phyloP scores from a whole-genome alignment of 345 rosid species.

The Cardamine resedifolia region DNA sequence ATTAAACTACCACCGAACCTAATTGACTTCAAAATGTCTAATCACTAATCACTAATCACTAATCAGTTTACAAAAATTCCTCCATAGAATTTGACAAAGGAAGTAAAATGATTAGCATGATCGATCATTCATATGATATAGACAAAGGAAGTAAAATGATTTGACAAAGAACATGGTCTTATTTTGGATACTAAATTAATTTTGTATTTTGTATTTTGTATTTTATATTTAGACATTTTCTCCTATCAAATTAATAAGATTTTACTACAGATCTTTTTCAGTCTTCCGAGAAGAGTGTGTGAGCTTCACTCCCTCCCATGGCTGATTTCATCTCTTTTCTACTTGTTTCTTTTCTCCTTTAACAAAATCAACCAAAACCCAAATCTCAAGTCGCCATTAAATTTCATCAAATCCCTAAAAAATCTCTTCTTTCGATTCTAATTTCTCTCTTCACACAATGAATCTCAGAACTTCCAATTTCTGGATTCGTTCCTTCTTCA shows the following conservation, averaged over 20 bases:
- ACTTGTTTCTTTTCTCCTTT: conserved; percentile 22
- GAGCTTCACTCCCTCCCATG: conserved; percentile 43
- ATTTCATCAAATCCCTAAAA: conserved; percentile 1
- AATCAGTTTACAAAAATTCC: not conserved
- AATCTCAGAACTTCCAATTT: conserved; percentile 30
- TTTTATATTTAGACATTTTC: not conserved
- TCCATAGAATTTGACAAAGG: not conserved
- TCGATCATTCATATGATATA: not conserved
- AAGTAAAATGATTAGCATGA: not conserved
- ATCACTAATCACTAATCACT: no score
- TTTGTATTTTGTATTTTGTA: no score
- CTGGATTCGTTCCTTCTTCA: conserved; percentile 22
- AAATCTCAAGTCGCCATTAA: conserved; percentile 9
- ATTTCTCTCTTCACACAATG: conserved; percentile 39
- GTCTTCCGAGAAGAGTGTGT: conserved; percentile 36
- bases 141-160: not conserved
- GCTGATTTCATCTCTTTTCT: conserved; percentile 16
- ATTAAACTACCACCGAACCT: not conserved
- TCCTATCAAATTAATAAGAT: not conserved
- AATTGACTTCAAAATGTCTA: not conserved
- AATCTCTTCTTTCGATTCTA: not conserved
- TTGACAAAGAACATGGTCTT: not conserved
- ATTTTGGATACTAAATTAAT: not conserved
- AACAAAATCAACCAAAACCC: conserved; percentile 20
- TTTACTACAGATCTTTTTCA: not conserved